Conservation (phyloP, 2,329 filamentous ascomycete species). For the Immersiporthe knoxdaviesiana region DNA sequence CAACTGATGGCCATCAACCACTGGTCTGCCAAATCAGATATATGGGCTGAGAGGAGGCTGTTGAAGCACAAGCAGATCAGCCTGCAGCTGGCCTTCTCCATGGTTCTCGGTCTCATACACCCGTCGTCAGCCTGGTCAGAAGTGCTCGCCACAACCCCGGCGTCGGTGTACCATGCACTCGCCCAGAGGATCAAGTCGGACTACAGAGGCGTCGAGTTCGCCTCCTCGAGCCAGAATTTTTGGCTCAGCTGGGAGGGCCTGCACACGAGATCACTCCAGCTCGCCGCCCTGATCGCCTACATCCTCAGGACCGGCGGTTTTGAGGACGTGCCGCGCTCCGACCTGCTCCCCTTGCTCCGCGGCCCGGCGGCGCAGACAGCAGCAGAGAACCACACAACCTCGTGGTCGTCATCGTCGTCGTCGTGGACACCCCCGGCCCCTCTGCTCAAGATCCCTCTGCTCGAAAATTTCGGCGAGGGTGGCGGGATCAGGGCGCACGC, state of each 20-base stretch:
- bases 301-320: constrained; percentile 21
- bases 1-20: constrained; percentile 27
- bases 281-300: constrained; percentile 29
- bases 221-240: constrained; percentile 28
- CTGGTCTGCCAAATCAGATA: constrained; percentile 24
- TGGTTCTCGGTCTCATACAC: constrained; percentile 24
- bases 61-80: constrained; percentile 25
- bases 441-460: constrained; percentile 19
- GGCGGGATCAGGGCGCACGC: constrained; percentile 14
- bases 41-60: constrained; percentile 26
- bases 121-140: constrained; percentile 23
- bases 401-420: not conserved
- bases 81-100: constrained; percentile 27
- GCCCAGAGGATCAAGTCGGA: constrained; percentile 26
- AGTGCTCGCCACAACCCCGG: constrained; percentile 7
- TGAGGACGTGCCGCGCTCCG: constrained; percentile 28
- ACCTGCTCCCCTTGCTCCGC: constrained; percentile 25
- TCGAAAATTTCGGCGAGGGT: constrained; percentile 22
- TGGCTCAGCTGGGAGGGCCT: constrained; percentile 30
- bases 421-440: not conserved
- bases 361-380: not conserved
- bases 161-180: constrained; percentile 19
- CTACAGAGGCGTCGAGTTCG: constrained; percentile 22
- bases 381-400: not conserved
- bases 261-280: constrained; percentile 29